Evolutionary conservation across 2,329 filamentous ascomycete species (phyloP), one percentile per base, ranked within the genome.

Genomic region (Cercospora zeina): DNA sequence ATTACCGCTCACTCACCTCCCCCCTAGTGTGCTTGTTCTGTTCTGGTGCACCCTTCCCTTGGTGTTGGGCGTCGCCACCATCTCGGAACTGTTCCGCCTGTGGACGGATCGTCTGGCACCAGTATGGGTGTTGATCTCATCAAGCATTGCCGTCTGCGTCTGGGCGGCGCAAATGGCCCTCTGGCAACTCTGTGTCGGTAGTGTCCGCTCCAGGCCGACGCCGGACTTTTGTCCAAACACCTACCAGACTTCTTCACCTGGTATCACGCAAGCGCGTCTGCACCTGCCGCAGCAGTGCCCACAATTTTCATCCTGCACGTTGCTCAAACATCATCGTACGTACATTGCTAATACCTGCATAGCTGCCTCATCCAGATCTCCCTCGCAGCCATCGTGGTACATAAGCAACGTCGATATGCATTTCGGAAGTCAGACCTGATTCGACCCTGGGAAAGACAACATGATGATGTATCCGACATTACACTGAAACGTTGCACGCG

Each of bases 21-120:
- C 51, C 54, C 6, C 21, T 16, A 66, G 66, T 13, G 33, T 63
- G n/a, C 53, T 66, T 13, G 57, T 61, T 3, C 62, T 64, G 50
- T 66, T 64, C 54, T 64, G 62, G 64, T 66, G 64, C 57, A 61
- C 54, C 2, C 49, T 64, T 10, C 64, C 63, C 3, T 54, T 65
- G 21, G 31, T 65, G n/a, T 45, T 62, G 24, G 24, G 55, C 58
- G 21, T 59, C 24, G 31, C 56, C 11, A 53, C 63, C 4, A 39
- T 56, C 10, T 56, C 57, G 19, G 65, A 67, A 33, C 54, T 51
- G 2, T 59, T 61, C 31, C 37, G 54, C 34, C 56, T 63, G 3
- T 65, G 54, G 54, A 62, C 61, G 4, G 59, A 65, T 37, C 55
- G 62, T 4, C 59, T 66, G 10, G 34, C 45, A 9, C 64, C 64